These are phyloP conservation scores for Vaccinium corymbosum DNA, from an alignment of 148 eudicot genomes.

Conservation along the genomic window DNA sequence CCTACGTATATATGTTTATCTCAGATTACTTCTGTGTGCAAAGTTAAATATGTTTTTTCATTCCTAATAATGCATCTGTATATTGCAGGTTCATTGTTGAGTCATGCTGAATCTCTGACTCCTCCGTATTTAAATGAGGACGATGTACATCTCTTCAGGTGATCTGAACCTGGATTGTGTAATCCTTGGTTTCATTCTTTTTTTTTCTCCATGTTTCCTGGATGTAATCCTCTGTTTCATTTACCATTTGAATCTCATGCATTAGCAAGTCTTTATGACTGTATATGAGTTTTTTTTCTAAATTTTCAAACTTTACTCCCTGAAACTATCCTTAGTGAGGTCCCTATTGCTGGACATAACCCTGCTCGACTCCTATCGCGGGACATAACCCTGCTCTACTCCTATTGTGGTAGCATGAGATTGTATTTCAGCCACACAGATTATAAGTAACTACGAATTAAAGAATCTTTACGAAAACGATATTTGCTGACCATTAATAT, in stretches of 20 bases:
- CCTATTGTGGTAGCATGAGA: background rate
- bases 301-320: background rate
- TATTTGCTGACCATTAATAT: background rate
- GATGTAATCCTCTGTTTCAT: too few species aligned
- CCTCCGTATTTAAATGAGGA: constrained; percentile 79
- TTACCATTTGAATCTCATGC: background rate
- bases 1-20: constrained; percentile 44
- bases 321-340: background rate
- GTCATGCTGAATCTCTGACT: constrained; percentile 85
- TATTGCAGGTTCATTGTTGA: constrained; percentile 75
- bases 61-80: constrained; percentile 20
- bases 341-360: background rate
- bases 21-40: background rate
- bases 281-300: background rate
- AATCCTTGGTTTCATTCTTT: background rate
- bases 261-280: background rate
- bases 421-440: background rate
- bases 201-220: background rate
- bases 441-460: background rate
- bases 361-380: background rate
- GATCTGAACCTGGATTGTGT: constrained; percentile 12
- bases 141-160: constrained; percentile 95
- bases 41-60: constrained; percentile 3
- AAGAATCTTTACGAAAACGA: background rate
- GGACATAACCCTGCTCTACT: background rate